Evolutionary conservation across 106 monocot species (phyloP).

Genomic region (Apostasia shenzhenica): DNA sequence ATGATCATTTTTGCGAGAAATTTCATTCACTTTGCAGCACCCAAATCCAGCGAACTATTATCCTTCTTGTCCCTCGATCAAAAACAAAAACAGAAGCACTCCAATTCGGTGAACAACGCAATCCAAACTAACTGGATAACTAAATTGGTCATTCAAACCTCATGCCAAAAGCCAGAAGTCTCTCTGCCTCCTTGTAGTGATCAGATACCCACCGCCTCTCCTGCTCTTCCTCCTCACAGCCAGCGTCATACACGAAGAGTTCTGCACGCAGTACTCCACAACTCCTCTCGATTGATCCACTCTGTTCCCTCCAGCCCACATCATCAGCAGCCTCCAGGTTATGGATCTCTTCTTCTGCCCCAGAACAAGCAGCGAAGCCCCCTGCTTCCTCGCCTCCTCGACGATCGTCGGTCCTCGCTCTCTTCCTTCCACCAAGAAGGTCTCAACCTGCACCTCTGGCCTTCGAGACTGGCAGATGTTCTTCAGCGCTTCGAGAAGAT

Average conservation of each 20-base stretch:
- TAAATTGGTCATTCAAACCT: not conserved
- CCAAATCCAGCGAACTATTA: too few species aligned
- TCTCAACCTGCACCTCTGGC: constrained; percentile 49
- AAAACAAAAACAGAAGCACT: too few species aligned
- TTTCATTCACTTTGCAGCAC: too few species aligned
- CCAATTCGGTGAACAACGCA: too few species aligned
- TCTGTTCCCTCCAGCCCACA: constrained; percentile 29
- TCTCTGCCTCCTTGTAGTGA: constrained; percentile 49
- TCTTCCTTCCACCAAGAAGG: constrained; percentile 29
- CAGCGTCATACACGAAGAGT: constrained; percentile 45
- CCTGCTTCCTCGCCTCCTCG: constrained; percentile 40
- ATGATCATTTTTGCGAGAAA: too few species aligned
- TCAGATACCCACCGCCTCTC: constrained; percentile 44
- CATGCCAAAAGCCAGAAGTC: constrained; percentile 79
- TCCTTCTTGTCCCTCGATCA: too few species aligned
- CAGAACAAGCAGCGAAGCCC: constrained; percentile 43
- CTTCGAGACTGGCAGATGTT: constrained; percentile 42
- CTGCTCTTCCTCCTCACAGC: constrained; percentile 60
- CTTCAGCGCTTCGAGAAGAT: constrained; percentile 34
- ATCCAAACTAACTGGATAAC: too few species aligned
- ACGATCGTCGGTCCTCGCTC: constrained; percentile 60
- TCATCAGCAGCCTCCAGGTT: constrained; percentile 43
- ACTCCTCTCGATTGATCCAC: not conserved
- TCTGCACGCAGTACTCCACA: constrained; percentile 63
- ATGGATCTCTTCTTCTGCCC: constrained; percentile 51